Evolutionary conservation across 306 rosid species (phyloP), one percentile per base, ranked within the genome.

Genomic region (Castanea crenata): DNA sequence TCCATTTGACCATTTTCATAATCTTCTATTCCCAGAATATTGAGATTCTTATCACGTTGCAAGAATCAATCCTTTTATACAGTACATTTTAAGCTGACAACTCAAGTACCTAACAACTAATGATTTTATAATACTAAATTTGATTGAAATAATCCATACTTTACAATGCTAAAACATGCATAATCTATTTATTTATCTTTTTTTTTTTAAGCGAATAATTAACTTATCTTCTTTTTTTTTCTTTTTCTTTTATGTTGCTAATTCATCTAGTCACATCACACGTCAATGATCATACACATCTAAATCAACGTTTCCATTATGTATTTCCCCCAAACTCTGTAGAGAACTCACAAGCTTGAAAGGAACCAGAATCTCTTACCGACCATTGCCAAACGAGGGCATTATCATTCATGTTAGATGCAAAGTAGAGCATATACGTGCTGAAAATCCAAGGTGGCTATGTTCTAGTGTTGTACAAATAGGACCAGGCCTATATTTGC

Each of bases 291-390:
- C 77, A 75, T 69, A 52, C 78, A 21, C 41, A 80, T 78, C 81
- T n/a, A 29, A 57, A 71, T 85, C 85, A 85, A 78, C 52, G 59
- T 63, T 82, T 27, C 18, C 46, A 73, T 74, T 55, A 62, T 64
- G 78, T 14, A 13, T 27, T 18, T 63, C 58, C 72, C 76, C 65
- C 11, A 11, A 4, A 29, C 21, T 54, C 65, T 63, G 16, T 35
- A 49, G 62, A 64, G 82, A 80, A 65, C 75, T 74, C 82, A n/a
- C 78, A 83, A 84, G 68, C 80, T 56, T 69, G 35, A 49, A 76
- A 2, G 74, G 89, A 83, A 88, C 83, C 77, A 77, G 89, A 88
- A 87, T 81, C 70, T 7, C 75, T 44, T 25, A 62, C 59, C 72
- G 29, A 65, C 62, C 74, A 82, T 73, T 71, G 74, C 76, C 81